Evolutionary conservation across 2,329 filamentous ascomycete species (phyloP).

Genomic region (Botryotinia calthae): DNA sequence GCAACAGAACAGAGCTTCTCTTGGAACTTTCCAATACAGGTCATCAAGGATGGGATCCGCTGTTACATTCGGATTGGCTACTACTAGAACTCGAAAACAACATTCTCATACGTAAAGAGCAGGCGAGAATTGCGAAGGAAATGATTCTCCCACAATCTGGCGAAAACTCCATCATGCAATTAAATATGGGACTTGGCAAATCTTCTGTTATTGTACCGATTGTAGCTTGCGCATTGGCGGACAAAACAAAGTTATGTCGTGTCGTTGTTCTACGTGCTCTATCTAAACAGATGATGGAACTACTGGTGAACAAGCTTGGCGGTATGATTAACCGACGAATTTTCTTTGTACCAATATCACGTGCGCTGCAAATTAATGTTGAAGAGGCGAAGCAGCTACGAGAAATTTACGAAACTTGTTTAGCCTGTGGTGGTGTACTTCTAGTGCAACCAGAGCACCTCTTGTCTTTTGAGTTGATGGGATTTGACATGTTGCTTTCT

Average conservation of each 20-base stretch:
- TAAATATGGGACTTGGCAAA: conserved; percentile 73
- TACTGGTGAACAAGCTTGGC: conserved; percentile 54
- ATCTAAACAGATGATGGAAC: conserved; percentile 57
- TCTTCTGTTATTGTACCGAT: conserved; percentile 68
- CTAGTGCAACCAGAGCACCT: conserved; percentile 63
- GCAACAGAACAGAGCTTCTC: conserved; percentile 39
- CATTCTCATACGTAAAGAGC: conserved; percentile 56
- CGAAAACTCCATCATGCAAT: conserved; percentile 56
- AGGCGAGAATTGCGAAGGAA: conserved; percentile 49
- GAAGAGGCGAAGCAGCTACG: conserved; percentile 41
- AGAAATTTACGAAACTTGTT: conserved; percentile 47
- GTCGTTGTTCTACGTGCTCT: conserved; percentile 62
- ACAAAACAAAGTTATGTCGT: conserved; percentile 51
- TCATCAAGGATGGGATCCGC: conserved; percentile 54
- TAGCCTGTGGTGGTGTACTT: conserved; percentile 51
- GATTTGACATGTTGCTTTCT: conserved; percentile 48
- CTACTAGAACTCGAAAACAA: conserved; percentile 63
- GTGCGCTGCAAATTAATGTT: conserved; percentile 43
- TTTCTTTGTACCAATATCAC: conserved; percentile 58
- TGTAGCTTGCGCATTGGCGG: conserved; percentile 52
- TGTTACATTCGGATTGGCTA: conserved; percentile 56
- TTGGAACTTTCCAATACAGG: conserved; percentile 50
- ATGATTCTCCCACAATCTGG: conserved; percentile 49
- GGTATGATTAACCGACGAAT: conserved; percentile 54
- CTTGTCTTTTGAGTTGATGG: conserved; percentile 62